Percentiles rank a stretch among this genome's conserved stretches.
phyloP scores from a whole-genome alignment of 208 protist genomes.

The Leishmania turanica region DNA sequence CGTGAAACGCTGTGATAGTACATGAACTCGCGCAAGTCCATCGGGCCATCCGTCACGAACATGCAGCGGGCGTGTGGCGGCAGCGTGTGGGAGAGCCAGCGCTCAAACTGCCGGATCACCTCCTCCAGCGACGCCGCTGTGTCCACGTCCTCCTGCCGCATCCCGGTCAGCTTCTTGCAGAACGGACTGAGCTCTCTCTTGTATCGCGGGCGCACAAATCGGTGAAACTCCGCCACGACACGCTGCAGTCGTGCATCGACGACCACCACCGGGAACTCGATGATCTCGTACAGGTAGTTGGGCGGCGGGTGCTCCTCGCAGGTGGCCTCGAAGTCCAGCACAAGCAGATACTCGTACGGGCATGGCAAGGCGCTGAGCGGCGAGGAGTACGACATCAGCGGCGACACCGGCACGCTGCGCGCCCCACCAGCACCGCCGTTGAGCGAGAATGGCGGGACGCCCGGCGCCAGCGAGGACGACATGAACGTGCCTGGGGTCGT shows the following conservation, averaged over 20 bases:
- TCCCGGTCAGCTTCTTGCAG: conserved; percentile 93
- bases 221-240: conserved; percentile 85
- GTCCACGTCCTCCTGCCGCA: conserved; percentile 91
- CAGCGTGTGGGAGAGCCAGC: conserved; percentile 73
- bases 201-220: conserved; percentile 85
- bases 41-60: conserved; percentile 83
- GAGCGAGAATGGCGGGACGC: conserved; percentile 18
- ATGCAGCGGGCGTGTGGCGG: conserved; percentile 55
- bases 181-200: conserved; percentile 89
- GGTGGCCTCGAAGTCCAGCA: conserved; percentile 93
- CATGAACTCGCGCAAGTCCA: conserved; percentile 89
- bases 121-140: conserved; percentile 64
- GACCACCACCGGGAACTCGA: conserved; percentile 95
- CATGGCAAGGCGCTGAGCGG: conserved; percentile 39
- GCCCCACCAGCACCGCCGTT: conserved; percentile 22
- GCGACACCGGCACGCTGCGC: conserved; percentile 50
- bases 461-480: conserved; percentile 16
- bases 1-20: conserved; percentile 72
- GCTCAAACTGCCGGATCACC: conserved; percentile 83
- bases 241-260: conserved; percentile 73
- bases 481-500: conserved; percentile 37
- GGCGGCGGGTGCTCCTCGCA: conserved; percentile 80
- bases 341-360: conserved; percentile 91
- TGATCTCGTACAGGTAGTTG: conserved; percentile 94
- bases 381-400: conserved; percentile 39